Conservation (phyloP, 345 rosid species). For the Eucalyptus curtisii region DNA sequence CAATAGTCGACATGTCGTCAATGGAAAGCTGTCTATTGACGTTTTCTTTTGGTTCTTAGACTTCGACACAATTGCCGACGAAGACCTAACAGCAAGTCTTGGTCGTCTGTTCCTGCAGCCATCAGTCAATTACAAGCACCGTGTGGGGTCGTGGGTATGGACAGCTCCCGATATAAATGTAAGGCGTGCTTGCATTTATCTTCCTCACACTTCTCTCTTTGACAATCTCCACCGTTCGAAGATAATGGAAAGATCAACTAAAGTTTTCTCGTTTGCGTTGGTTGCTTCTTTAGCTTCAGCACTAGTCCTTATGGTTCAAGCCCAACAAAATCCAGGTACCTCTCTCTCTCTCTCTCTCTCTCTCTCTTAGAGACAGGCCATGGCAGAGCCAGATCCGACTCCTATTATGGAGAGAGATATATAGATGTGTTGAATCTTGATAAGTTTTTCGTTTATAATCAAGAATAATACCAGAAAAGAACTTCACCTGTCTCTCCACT, state of each 20-base stretch:
- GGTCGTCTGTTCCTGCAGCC: too few relatives aligned
- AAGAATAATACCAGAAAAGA: accelerated
- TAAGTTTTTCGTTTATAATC: too few relatives aligned
- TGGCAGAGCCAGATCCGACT: too few relatives aligned
- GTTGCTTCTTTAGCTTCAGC: background rate
- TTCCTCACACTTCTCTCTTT: background rate
- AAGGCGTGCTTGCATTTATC: background rate
- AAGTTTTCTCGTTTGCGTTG: background rate
- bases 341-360: too few relatives aligned
- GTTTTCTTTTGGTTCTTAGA: too few relatives aligned
- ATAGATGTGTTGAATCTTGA: too few relatives aligned
- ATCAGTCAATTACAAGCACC: background rate
- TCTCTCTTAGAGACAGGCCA: too few relatives aligned
- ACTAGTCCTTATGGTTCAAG: background rate
- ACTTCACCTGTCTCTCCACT: too few relatives aligned
- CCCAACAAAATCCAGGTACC: background rate
- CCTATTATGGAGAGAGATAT: too few relatives aligned
- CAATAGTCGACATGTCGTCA: too few relatives aligned
- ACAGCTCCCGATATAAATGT: background rate
- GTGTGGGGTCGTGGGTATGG: background rate
- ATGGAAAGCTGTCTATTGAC: too few relatives aligned
- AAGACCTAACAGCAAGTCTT: background rate
- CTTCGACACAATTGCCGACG: too few relatives aligned
- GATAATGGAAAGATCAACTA: background rate
- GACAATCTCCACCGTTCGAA: background rate